Evolutionary conservation across 2,329 filamentous ascomycete genomes (phyloP).

Genomic region (Blumeria hordei): DNA sequence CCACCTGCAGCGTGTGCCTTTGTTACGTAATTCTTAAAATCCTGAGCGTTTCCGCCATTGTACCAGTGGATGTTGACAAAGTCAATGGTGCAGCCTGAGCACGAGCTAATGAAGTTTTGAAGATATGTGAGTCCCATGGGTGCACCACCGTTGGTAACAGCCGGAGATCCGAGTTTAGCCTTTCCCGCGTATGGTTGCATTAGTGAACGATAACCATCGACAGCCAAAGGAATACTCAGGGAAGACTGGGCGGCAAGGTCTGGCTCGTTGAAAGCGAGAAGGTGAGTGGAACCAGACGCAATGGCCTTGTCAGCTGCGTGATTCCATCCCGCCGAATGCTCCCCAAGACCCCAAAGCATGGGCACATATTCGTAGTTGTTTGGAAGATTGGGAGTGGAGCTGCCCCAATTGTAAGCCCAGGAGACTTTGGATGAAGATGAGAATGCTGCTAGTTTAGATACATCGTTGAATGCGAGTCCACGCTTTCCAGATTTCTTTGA

Average conservation of each 20-base stretch:
- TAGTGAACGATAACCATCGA: conserved; percentile 17
- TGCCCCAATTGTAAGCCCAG: conserved; percentile 50
- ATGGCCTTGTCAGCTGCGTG: conserved; percentile 26
- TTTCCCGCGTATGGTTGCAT: conserved; percentile 21
- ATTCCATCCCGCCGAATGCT: conserved; percentile 25
- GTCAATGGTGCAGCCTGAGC: conserved; percentile 20
- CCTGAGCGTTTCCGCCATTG: conserved; percentile 14
- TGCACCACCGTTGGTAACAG: conserved; percentile 22
- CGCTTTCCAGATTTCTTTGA: conserved; percentile 21
- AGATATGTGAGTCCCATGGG: conserved; percentile 21
- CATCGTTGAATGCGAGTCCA: conserved; percentile 43
- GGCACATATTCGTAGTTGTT: conserved; percentile 34
- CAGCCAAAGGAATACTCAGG: conserved; percentile 16
- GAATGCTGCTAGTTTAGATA: conserved; percentile 27
- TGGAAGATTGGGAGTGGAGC: conserved; percentile 17
- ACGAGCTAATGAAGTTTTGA: conserved; percentile 19
- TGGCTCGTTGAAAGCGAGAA: conserved; percentile 51
- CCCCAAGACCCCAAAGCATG: conserved; percentile 33
- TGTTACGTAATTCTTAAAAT: conserved; percentile 20
- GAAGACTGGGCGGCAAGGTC: conserved; percentile 36
- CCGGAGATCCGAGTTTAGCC: conserved; percentile 21
- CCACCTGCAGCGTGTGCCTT: conserved; percentile 17
- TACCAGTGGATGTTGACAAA: conserved; percentile 25
- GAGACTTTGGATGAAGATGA: conserved; percentile 18
- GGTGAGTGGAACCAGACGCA: conserved; percentile 24